Evolutionary conservation across 2,329 filamentous ascomycete species (phyloP).

Genomic region (Colletotrichum sp.): DNA sequence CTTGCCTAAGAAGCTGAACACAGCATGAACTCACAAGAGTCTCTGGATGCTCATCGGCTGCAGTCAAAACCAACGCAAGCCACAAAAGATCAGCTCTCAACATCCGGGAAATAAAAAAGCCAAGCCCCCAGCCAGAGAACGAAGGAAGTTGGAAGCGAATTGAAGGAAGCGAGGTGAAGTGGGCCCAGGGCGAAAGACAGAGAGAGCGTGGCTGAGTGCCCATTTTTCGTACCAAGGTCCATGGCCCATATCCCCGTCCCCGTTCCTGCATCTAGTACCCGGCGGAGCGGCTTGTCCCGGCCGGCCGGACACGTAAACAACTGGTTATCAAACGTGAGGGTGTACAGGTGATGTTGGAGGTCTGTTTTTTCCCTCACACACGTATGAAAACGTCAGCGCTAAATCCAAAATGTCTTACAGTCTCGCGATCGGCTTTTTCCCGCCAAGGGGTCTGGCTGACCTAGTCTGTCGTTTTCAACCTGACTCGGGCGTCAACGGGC

Average conservation of each 20-base stretch:
- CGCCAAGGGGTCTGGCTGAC: background rate
- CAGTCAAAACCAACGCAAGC: background rate
- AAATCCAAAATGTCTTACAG: background rate
- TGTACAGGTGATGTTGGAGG: slow-evolving; percentile 31
- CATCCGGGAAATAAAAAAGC: background rate
- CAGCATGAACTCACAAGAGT: slow-evolving; percentile 25
- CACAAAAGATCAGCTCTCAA: background rate
- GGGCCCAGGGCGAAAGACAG: background rate
- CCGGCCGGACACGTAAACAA: slow-evolving; percentile 25
- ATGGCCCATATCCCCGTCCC: slow-evolving; percentile 53
- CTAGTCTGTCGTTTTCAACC: slow-evolving; percentile 28
- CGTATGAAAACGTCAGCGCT: background rate
- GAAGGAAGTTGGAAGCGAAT: background rate
- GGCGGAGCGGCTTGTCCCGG: slow-evolving; percentile 2
- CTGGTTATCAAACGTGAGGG: slow-evolving; percentile 28
- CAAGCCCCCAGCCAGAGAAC: background rate
- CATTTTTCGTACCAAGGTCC: slow-evolving; percentile 39
- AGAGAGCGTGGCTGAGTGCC: background rate
- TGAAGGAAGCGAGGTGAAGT: background rate
- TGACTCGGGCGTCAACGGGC: background rate
- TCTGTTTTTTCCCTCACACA: slow-evolving; percentile 13
- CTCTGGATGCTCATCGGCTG: slow-evolving; percentile 34
- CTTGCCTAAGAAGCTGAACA: background rate
- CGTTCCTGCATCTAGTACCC: slow-evolving; percentile 53
- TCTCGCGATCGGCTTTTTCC: background rate